Evolutionary conservation across 805 yeast species (phyloP), one percentile per base, ranked within the genome.

Genomic region (Barnettozyma populi): DNA sequence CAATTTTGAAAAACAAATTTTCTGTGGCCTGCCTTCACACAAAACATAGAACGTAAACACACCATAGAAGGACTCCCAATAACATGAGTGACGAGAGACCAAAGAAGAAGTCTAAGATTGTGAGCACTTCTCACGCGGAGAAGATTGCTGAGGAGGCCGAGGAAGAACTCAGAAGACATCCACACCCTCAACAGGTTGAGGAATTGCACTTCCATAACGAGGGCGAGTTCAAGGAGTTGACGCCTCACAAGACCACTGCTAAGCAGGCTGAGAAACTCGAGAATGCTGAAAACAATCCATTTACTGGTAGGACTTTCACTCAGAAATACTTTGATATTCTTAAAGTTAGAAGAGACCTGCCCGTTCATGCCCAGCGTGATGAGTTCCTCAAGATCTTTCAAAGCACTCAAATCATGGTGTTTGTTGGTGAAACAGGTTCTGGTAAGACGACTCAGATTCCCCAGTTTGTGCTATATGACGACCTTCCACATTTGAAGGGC

Each of bases 371-470:
- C 25, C 97, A 94, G 68, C 77, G 98, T 64, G 85, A 80, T 45
- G 96, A 92, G 68, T 94, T 94, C 65, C 75, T 94, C 49, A 74
- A 76, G 54, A 80, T 87, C 49, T 94, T 85, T 68, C 98, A 92
- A 53, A 70, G 76, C 19, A 82, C 92, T 35, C 99, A 92, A 69
- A 86, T 92, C 63, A 86, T 94, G 95, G 98, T 92, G 34, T 89
- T 94, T 67, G 98, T 94, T 45, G 99, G 99, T 73, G 99, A 92
- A 66, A 92, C 99, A 5, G 99, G 99, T 72, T 89, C 97, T 27
- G 99, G 99, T 79, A 92, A 92, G 68, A 92, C 98, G 23, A 92
- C 99, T 1, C 99, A 92, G 71, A 90, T 92, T 53, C 98, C 99
- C 3, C 99, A 92, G 69, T 94, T 90, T 68, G 97, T 92, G 20